phyloP scores from a whole-genome alignment of 2,329 filamentous ascomycete genomes.

The Nothophaeocryptopus gaeumannii region DNA sequence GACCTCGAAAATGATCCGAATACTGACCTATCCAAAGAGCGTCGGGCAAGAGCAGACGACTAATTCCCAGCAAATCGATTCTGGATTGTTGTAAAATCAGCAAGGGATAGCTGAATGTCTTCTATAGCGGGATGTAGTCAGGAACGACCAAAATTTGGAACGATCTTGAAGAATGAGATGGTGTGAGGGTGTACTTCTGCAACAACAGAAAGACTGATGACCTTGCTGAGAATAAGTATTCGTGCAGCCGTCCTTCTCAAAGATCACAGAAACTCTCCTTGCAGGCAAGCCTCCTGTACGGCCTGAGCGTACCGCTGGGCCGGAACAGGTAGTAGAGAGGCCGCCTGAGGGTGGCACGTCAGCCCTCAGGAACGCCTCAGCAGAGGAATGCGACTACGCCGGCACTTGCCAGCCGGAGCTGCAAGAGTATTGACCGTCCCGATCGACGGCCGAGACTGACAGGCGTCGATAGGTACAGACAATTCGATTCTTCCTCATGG shows the following conservation, averaged over 20 bases:
- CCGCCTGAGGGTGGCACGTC: constrained; percentile 20
- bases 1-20: constrained; percentile 12
- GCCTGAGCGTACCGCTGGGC: constrained; percentile 22
- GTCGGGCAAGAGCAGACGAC: constrained; percentile 22
- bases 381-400: constrained; percentile 31
- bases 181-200: constrained; percentile 23
- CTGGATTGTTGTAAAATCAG: constrained; percentile 31
- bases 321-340: constrained; percentile 21
- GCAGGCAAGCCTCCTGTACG: constrained; percentile 26
- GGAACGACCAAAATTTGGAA: constrained; percentile 14
- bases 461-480: constrained; percentile 11
- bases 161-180: constrained; percentile 21
- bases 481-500: constrained; percentile 18
- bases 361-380: constrained; percentile 29
- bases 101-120: constrained; percentile 25
- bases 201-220: constrained; percentile 15
- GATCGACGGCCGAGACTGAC: constrained; percentile 11
- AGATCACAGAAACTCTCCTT: constrained; percentile 22
- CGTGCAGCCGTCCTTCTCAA: constrained; percentile 22
- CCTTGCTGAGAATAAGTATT: constrained; percentile 33
- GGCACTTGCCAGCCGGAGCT: constrained; percentile 11
- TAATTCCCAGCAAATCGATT: constrained; percentile 26
- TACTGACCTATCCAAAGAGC: constrained; percentile 17
- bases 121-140: constrained; percentile 15
- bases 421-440: constrained; percentile 2